Percentiles rank a stretch among this genome's conserved stretches.
These are phyloP conservation scores for Rugonectria rugulosa DNA, from an alignment of 2,329 filamentous ascomycete genomes.

Conservation along the genomic window DNA sequence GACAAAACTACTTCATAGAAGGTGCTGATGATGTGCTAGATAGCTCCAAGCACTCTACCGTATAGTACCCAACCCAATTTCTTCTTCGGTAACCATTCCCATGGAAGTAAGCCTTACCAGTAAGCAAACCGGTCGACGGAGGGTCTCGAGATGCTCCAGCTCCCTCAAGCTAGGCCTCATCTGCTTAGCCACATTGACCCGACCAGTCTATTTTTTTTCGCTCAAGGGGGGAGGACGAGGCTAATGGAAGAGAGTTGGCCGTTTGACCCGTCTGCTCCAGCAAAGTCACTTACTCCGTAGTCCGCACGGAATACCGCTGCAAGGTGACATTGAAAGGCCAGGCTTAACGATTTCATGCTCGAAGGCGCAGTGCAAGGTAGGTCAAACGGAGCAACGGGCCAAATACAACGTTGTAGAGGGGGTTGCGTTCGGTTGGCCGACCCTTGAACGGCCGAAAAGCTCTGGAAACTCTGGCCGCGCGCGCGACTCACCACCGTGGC, in stretches of 20 bases:
- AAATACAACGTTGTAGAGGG: slow-evolving; percentile 11
- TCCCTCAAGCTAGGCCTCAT: neutral
- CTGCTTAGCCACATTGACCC: neutral
- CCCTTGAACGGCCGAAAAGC: slow-evolving; percentile 1
- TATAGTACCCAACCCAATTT: neutral
- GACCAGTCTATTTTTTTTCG: neutral
- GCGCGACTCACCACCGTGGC: neutral
- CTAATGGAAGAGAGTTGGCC: neutral
- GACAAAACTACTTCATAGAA: too few species aligned
- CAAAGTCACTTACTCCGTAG: too few species aligned
- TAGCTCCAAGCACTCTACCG: neutral
- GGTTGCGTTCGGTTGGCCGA: neutral
- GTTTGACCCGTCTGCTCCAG: too few species aligned
- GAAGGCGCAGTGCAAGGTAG: neutral
- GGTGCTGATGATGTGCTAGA: neutral
- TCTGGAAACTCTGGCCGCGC: neutral
- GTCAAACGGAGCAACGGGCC: neutral
- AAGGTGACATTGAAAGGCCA: slow-evolving; percentile 3
- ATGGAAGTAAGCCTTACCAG: neutral
- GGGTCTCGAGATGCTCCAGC: neutral
- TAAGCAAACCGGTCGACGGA: neutral
- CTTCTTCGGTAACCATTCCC: neutral
- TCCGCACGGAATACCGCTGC: too few species aligned
- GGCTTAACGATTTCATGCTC: neutral
- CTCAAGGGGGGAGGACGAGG: neutral